Percentiles rank a stretch among this genome's conserved stretches.
Evolutionary conservation across 2,329 filamentous ascomycete species (phyloP).

Genomic region (Didymella glomerata): DNA sequence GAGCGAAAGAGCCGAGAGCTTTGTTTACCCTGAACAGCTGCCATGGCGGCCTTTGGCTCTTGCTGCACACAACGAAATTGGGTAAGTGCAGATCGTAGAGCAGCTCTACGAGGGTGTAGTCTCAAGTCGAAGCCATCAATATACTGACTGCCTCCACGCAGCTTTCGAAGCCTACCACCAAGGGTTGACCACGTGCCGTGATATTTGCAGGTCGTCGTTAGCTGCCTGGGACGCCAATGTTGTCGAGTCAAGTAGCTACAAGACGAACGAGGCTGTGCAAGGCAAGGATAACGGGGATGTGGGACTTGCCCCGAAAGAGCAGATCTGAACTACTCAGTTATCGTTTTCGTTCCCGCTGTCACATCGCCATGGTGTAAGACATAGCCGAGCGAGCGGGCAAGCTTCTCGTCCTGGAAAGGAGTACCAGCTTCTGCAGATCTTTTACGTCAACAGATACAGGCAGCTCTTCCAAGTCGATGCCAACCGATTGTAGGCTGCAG

Average conservation of each 20-base stretch:
- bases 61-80: not conserved
- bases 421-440: slow-evolving; percentile 4
- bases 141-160: not conserved
- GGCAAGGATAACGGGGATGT: slow-evolving; percentile 13
- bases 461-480: not conserved
- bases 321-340: not conserved
- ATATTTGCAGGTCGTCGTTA: slow-evolving; percentile 6
- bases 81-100: not conserved
- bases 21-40: not conserved
- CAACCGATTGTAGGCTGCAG: slow-evolving; percentile 2
- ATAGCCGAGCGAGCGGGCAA: not conserved
- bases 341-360: slow-evolving; percentile 18
- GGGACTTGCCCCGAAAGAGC: slow-evolving; percentile 3
- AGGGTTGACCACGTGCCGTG: not conserved
- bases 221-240: slow-evolving; percentile 1
- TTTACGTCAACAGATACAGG: slow-evolving; percentile 6
- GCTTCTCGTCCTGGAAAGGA: not conserved
- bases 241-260: slow-evolving; percentile 8
- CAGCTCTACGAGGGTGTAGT: not conserved
- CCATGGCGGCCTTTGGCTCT: not conserved
- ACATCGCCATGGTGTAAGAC: slow-evolving; percentile 3
- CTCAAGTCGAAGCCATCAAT: not conserved
- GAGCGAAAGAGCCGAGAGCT: not conserved
- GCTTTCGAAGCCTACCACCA: not conserved
- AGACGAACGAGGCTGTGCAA: slow-evolving; percentile 13